These are phyloP conservation scores for Ceratocystis alfenasii DNA, from an alignment of 2,329 filamentous ascomycete genomes.

Conservation along the genomic window DNA sequence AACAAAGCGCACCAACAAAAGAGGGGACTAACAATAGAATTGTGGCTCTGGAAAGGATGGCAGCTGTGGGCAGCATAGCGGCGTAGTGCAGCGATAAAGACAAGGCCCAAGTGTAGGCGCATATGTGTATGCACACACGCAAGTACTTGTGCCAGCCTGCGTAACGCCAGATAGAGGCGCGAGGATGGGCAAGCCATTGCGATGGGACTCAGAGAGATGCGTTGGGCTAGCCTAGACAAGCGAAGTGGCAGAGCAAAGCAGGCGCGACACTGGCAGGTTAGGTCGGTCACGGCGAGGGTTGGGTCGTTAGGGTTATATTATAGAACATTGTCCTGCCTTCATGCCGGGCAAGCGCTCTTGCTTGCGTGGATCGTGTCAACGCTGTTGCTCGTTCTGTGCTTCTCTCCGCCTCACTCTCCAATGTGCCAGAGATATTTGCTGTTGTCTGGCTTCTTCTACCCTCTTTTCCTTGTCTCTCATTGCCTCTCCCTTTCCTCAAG, in stretches of 20 bases:
- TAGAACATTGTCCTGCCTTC: not conserved
- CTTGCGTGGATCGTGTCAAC: not conserved
- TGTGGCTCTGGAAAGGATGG: not conserved
- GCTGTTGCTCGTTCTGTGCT: not conserved
- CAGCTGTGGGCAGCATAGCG: not conserved
- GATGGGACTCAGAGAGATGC: no score
- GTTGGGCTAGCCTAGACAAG: no score
- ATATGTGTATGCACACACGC: not conserved
- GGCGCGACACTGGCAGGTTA: no score
- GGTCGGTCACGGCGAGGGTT: no score
- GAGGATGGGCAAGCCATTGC: not conserved
- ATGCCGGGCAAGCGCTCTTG: not conserved
- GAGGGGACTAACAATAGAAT: slow-evolving; percentile 1
- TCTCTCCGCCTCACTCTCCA: no score
- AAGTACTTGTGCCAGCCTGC: not conserved
- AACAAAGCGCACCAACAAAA: not conserved
- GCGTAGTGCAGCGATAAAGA: not conserved
- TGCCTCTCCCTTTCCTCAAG: not conserved
- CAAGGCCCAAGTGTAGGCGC: not conserved
- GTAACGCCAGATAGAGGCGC: not conserved
- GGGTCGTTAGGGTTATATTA: not conserved
- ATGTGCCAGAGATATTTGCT: no score
- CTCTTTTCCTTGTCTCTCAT: not conserved
- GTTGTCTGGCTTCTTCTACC: not conserved
- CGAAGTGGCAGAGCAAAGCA: no score